Evolutionary conservation across 202 grass and related monocot species (phyloP).

Genomic region (Schoenoplectus triqueter): DNA sequence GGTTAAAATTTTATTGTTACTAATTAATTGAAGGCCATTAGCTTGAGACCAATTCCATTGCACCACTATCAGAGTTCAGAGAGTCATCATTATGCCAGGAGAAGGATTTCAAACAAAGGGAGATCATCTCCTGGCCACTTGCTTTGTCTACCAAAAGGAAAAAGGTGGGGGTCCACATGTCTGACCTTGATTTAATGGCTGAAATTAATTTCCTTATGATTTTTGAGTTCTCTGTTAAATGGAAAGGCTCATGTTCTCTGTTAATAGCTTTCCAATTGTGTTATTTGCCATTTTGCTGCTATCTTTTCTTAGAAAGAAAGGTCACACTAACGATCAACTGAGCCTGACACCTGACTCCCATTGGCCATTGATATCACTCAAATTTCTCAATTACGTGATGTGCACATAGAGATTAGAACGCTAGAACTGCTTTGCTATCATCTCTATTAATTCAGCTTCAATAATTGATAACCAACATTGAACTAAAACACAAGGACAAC

Average conservation of each 20-base stretch:
- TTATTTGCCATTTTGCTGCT: too few species aligned
- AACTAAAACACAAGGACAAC: neutral
- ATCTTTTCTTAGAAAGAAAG: neutral
- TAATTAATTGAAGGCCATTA: constrained; percentile 14
- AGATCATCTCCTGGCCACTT: neutral
- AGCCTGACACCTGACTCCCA: neutral
- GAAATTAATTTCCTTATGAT: neutral
- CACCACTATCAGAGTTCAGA: constrained; percentile 9
- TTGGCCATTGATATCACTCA: neutral
- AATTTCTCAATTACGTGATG: neutral
- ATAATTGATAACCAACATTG: neutral
- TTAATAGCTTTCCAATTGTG: neutral
- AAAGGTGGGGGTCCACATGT: neutral
- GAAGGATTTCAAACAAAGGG: constrained; percentile 13
- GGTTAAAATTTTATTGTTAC: neutral
- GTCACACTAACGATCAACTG: neutral
- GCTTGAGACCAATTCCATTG: neutral
- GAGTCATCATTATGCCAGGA: constrained; percentile 14
- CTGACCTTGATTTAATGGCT: constrained; percentile 15
- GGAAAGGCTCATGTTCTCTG: neutral
- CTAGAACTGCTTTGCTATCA: neutral
- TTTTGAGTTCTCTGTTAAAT: neutral
- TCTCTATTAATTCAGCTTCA: neutral
- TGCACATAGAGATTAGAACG: neutral
- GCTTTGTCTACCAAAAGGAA: too few species aligned